Percentiles rank a stretch among this genome's conserved stretches.
These are phyloP conservation scores for Zygoascus bituminiphila DNA, from an alignment of 805 yeast genomes.

Conservation along the genomic window DNA sequence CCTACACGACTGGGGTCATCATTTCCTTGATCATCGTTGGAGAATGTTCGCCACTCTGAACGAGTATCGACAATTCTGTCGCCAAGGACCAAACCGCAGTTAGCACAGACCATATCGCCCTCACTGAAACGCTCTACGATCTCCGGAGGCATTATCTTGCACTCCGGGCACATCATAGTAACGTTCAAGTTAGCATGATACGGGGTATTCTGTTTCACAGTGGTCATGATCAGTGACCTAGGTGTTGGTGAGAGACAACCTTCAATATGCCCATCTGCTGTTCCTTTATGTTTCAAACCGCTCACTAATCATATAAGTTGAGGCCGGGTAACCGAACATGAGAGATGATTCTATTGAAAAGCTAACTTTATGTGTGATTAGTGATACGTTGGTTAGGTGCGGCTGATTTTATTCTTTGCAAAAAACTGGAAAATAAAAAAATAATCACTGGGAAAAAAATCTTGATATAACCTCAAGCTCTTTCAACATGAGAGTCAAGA, in stretches of 20 bases:
- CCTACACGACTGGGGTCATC: constrained; percentile 99
- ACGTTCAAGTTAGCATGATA: constrained; percentile 57
- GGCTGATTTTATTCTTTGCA: background rate
- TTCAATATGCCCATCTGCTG: background rate
- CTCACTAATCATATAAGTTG: background rate
- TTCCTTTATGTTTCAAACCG: background rate
- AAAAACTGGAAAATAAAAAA: background rate
- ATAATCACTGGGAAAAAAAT: background rate
- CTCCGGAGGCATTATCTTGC: constrained; percentile 93
- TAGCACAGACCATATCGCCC: constrained; percentile 97
- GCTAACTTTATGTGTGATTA: too few relatives aligned
- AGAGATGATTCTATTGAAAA: too few relatives aligned
- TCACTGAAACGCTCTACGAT: constrained; percentile 90
- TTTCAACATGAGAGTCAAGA: constrained; percentile 15
- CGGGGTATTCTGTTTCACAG: constrained; percentile 12
- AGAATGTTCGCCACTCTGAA: constrained; percentile 97
- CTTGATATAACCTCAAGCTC: background rate
- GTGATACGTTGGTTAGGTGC: background rate
- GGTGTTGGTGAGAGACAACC: constrained; percentile 2
- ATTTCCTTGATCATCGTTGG: constrained; percentile 95
- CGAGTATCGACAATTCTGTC: constrained; percentile 90
- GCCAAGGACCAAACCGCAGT: constrained; percentile 89
- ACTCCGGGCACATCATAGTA: constrained; percentile 88
- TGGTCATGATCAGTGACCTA: constrained; percentile 3
- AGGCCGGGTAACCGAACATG: background rate